Evolutionary conservation across 495 filamentous ascomycete genomes (phyloP).

Genomic region (Xylaria intraflava): DNA sequence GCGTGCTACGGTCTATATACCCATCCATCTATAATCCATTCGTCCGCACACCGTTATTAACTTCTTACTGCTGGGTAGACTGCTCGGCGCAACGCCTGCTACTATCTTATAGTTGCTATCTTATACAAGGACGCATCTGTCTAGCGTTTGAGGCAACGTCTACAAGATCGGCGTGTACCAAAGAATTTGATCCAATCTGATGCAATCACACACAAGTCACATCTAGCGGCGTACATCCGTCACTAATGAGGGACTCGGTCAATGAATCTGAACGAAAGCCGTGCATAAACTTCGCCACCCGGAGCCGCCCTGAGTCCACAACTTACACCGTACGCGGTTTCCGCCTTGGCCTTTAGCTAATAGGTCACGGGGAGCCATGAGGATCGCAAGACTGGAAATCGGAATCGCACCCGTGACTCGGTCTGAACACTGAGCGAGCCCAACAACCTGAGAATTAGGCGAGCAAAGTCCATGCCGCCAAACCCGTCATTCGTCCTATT

Average conservation of each 20-base stretch:
- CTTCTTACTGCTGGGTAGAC: not conserved
- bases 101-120: not conserved
- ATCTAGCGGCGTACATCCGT: not conserved
- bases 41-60: not conserved
- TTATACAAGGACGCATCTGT: not conserved
- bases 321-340: not conserved
- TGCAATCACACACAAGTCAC: not conserved
- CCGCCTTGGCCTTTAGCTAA: not conserved
- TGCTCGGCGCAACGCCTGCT: not conserved
- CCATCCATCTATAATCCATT: not conserved
- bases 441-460: not conserved
- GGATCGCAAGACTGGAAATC: not conserved
- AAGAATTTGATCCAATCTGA: not conserved
- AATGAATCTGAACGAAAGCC: not conserved
- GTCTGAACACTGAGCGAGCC: not conserved
- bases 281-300: constrained; percentile 4
- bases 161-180: constrained; percentile 4
- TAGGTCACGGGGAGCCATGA: not conserved
- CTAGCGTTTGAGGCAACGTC: not conserved
- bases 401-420: not conserved
- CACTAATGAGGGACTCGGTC: not conserved
- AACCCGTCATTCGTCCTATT: not conserved
- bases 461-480: not conserved
- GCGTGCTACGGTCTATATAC: not conserved
- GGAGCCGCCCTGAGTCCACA: constrained; percentile 1